Conservation (phyloP, 2,329 filamentous ascomycete species). For the Stemphylium beticola region DNA sequence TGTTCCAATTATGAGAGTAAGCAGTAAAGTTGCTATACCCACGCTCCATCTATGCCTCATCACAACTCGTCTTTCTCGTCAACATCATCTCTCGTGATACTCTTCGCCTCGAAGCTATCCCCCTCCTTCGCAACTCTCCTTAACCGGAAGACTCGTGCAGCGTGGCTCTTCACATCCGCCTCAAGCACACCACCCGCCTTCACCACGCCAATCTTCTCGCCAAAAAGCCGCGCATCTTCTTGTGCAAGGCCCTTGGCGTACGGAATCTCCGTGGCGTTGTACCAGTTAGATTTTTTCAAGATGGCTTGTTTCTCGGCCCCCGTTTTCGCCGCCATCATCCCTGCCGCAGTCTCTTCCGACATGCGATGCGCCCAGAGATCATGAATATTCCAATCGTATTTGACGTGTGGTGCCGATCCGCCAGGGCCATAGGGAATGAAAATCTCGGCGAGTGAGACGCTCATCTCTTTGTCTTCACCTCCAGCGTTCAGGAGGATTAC, state of each 20-base stretch:
- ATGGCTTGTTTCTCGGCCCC: slow-evolving; percentile 15
- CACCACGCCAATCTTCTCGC: slow-evolving; percentile 31
- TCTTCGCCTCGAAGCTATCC: slow-evolving; percentile 30
- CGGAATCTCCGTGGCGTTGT: slow-evolving; percentile 29
- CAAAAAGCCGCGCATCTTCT: slow-evolving; percentile 28
- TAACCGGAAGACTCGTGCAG: slow-evolving; percentile 27
- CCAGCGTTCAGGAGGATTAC: slow-evolving; percentile 32
- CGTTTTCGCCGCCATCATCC: slow-evolving; percentile 18
- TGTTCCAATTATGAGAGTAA: too few relatives aligned
- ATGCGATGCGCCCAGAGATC: slow-evolving; percentile 35
- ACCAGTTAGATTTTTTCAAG: slow-evolving; percentile 28
- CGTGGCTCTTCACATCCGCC: slow-evolving; percentile 27
- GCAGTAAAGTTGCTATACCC: too few relatives aligned
- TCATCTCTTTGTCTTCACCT: slow-evolving; percentile 27
- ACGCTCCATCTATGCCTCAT: not conserved
- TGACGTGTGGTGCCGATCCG: slow-evolving; percentile 30
- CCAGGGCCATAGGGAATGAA: slow-evolving; percentile 33
- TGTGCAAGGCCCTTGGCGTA: slow-evolving; percentile 27
- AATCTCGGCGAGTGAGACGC: slow-evolving; percentile 29
- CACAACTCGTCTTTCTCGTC: slow-evolving; percentile 26
- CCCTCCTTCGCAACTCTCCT: slow-evolving; percentile 27
- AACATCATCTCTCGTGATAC: slow-evolving; percentile 21
- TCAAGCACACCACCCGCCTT: slow-evolving; percentile 26
- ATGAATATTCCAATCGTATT: slow-evolving; percentile 32
- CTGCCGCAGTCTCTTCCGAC: slow-evolving; percentile 19